Evolutionary conservation across 2,329 filamentous ascomycete genomes (phyloP).

Genomic region (Colletotrichum sp.): DNA sequence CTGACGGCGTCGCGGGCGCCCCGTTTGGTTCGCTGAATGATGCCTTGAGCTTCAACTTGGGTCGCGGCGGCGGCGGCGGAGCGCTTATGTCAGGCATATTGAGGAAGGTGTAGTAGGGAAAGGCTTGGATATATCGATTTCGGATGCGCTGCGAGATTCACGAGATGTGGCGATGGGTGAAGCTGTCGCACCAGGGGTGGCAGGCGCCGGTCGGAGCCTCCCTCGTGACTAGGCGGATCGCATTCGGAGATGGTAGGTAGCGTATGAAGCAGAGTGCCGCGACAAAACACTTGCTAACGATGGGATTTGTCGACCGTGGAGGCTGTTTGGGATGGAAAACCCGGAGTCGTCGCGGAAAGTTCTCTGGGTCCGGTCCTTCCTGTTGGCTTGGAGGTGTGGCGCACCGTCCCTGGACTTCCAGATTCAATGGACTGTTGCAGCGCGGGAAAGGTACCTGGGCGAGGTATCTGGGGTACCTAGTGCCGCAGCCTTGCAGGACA

Average conservation of each 20-base stretch:
- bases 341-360: neutral
- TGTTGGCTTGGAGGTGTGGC: neutral
- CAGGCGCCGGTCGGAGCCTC: neutral
- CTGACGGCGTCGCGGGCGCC: conserved; percentile 20
- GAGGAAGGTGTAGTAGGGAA: neutral
- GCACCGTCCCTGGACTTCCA: neutral
- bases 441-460: neutral
- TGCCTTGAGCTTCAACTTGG: conserved; percentile 28
- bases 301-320: neutral
- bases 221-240: neutral
- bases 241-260: neutral
- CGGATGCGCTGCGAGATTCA: neutral
- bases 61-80: conserved; percentile 22
- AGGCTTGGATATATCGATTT: neutral
- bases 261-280: neutral
- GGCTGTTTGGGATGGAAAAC: neutral
- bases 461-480: neutral
- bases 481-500: conserved; percentile 8
- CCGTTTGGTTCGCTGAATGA: conserved; percentile 22
- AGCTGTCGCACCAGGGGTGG: neutral
- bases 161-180: neutral
- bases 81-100: conserved; percentile 21
- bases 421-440: neutral
- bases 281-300: neutral
- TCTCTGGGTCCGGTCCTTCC: neutral